Evolutionary conservation across 495 filamentous ascomycete species (phyloP).

Genomic region (Sporormia fimetaria): DNA sequence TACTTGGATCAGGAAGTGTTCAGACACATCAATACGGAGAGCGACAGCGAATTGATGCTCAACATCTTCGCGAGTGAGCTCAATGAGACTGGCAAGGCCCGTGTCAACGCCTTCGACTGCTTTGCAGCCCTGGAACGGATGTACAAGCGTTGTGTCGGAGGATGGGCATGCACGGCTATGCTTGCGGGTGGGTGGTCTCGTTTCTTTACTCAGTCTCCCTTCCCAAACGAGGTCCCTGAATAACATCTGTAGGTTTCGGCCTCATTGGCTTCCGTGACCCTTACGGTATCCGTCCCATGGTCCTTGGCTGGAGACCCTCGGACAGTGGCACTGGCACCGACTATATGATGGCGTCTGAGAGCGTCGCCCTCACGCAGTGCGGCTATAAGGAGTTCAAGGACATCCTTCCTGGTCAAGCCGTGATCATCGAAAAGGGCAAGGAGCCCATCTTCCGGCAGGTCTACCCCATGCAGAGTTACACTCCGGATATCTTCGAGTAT

Average conservation of each 20-base stretch:
- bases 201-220: background rate
- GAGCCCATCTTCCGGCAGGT: constrained; percentile 71
- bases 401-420: constrained; percentile 82
- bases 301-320: constrained; percentile 65
- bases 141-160: constrained; percentile 70
- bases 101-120: constrained; percentile 84
- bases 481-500: constrained; percentile 93
- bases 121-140: constrained; percentile 65
- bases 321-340: constrained; percentile 59
- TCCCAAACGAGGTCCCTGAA: background rate
- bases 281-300: constrained; percentile 81
- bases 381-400: constrained; percentile 74
- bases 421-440: constrained; percentile 80
- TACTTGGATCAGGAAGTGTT: constrained; percentile 83
- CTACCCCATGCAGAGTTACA: constrained; percentile 55
- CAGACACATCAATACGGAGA: constrained; percentile 94
- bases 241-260: constrained; percentile 52
- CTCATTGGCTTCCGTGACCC: constrained; percentile 82
- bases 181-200: constrained; percentile 57
- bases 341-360: constrained; percentile 98
- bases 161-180: constrained; percentile 85
- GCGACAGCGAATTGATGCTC: constrained; percentile 87
- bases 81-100: constrained; percentile 89
- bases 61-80: constrained; percentile 92
- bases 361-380: constrained; percentile 76